phyloP scores from a whole-genome alignment of 495 filamentous ascomycete species.

The Corynascus novoguineensis region DNA sequence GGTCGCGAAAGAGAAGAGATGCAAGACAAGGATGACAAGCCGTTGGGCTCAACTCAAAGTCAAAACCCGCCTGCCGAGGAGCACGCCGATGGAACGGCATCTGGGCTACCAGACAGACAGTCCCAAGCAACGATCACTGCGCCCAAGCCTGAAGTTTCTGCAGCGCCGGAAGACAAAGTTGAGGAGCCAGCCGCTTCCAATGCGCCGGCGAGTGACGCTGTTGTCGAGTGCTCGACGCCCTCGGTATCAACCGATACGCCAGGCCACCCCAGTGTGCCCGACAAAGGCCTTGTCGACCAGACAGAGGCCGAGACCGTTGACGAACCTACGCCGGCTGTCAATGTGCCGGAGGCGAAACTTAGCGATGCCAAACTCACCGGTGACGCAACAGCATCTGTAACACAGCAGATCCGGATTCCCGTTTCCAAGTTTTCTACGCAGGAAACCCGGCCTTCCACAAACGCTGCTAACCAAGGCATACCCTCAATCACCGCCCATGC shows the following conservation, averaged over 20 bases:
- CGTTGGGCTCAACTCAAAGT: not conserved
- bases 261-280: slow-evolving; percentile 1
- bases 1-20: not conserved
- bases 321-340: not conserved
- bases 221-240: not conserved
- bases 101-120: slow-evolving; percentile 4
- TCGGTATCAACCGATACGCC: slow-evolving; percentile 27
- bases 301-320: slow-evolving; percentile 4
- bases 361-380: not conserved
- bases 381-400: slow-evolving; percentile 5
- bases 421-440: slow-evolving; percentile 48
- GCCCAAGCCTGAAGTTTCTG: not conserved
- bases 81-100: not conserved
- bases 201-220: not conserved
- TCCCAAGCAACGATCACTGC: slow-evolving; percentile 7
- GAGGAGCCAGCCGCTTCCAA: not conserved
- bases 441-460: slow-evolving; percentile 23
- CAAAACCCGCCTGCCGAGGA: not conserved
- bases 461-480: slow-evolving; percentile 5
- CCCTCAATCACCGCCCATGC: slow-evolving; percentile 16
- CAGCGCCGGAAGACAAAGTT: not conserved
- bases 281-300: not conserved
- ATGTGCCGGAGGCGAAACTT: not conserved
- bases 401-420: slow-evolving; percentile 34
- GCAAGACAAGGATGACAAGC: not conserved